A percentile compares a stretch with the other conserved stretches of the same genome.
phyloP scores from a whole-genome alignment of 1,284 basidiomycete species.

The Neotropicomus parvogracilis region DNA sequence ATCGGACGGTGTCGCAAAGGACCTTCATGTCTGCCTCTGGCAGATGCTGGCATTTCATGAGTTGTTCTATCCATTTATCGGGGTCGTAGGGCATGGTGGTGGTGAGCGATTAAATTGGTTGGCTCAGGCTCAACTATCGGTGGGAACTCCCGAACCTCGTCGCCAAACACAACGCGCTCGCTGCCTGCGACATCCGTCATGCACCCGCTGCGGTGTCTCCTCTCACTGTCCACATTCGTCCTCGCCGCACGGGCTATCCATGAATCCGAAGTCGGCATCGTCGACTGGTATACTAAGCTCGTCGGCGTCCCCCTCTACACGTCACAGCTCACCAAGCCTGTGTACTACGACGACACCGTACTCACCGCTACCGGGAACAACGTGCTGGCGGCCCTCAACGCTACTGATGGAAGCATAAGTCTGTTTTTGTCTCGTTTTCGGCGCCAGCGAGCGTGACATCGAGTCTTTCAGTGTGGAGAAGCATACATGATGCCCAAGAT shows the following conservation, averaged over 20 bases:
- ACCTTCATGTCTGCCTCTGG: slow-evolving; percentile 88
- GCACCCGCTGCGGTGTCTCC: slow-evolving; percentile 17
- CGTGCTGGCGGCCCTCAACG: slow-evolving; percentile 74
- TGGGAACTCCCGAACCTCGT: slow-evolving; percentile 18
- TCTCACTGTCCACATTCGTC: slow-evolving; percentile 12
- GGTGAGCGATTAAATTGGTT: not conserved
- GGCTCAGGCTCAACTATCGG: not conserved
- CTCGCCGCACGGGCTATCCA: slow-evolving; percentile 46
- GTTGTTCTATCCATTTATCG: slow-evolving; percentile 74
- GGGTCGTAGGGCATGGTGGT: slow-evolving; percentile 44
- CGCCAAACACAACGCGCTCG: too few relatives aligned
- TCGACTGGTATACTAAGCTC: slow-evolving; percentile 82
- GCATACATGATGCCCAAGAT: slow-evolving; percentile 66
- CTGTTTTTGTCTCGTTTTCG: not conserved
- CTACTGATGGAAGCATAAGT: slow-evolving; percentile 73
- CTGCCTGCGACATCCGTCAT: slow-evolving; percentile 17
- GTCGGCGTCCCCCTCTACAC: slow-evolving; percentile 64
- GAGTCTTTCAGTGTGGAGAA: slow-evolving; percentile 69
- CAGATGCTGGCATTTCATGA: slow-evolving; percentile 84
- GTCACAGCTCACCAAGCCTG: slow-evolving; percentile 49
- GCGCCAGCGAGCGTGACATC: slow-evolving; percentile 9
- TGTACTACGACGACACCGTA: slow-evolving; percentile 56
- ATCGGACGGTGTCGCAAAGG: slow-evolving; percentile 82
- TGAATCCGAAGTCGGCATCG: slow-evolving; percentile 72
- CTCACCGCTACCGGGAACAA: slow-evolving; percentile 74